Base-by-base conservation (phyloP, 768 basidiomycete genomes). In the Clitopilus passeckerianus region DNA sequence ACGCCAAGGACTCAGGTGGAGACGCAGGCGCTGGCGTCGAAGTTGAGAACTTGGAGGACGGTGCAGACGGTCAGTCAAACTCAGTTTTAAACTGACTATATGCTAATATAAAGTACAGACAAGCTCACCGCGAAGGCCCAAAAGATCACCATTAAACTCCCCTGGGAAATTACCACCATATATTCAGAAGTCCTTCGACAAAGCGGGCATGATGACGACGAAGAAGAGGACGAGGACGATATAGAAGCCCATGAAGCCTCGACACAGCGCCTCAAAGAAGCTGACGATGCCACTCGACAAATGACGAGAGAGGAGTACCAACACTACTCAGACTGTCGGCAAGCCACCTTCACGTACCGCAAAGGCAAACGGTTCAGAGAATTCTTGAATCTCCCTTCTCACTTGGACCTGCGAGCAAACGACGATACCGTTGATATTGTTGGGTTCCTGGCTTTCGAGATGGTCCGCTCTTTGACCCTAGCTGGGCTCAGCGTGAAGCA, bases 361-460 rank as follows among this genome's bases (percentile, higher is more conserved):
- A 98, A 98, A 87, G 90, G 95, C 92, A 95, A 95, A 73, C 92
- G 95, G 6, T 98, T 98, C 74, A 84, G 91, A 43, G 95, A 97
- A 67, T 98, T 97, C 68, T 81, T 98, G 57, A 94, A 94, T 70
- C 83, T 97, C 10, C 91, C 94, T 2, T 67, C 89, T 0, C 88
- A 91, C 61, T 84, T 96, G 44, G 93, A 97, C 67, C 80, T 94
- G 61, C 92, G 91, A 74, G 86, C 91, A 30, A 91, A 90, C 72
- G 95, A 97, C 71, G 95, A 97, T 71, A 95, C 95, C 2, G 80
- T 95, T 67, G 95, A 98, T 68, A 95, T 97, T 60, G 93, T 98
- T 66, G 95, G 95, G 23, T 98, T 98, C 75, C 85, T 98, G 46
- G 90, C 93, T 0, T 98, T 96, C 73, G 95, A 98, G 72, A 95